Evolutionary conservation across 768 basidiomycete species (phyloP), one percentile per base, ranked within the genome.

Genomic region (Chalciporus pseudorubinellus): DNA sequence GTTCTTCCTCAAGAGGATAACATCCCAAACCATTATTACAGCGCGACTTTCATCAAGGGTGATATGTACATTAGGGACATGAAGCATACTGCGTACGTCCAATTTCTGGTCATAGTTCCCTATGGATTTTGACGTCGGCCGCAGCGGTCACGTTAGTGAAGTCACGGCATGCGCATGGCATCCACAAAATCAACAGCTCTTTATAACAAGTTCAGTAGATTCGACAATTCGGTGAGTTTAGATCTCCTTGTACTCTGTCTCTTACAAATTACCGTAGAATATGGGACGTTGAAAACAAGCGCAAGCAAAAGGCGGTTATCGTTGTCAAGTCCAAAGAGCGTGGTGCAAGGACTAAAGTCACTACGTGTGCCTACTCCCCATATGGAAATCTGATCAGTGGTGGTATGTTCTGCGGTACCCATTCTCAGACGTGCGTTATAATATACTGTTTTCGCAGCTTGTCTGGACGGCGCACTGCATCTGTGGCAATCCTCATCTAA

Each of bases 51-150:
- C 68, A 77, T 92, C 65, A 98, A 98, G 73, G 97, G 97, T 29
- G 97, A 99, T 72, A 92, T 90, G 53, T 99, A 98, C 68, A 90
- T 99, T 59, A 87, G 97, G 50, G 97, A 99, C 72, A 95, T 99
- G 91, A 92, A 92, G 70, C 87, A 98, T 65, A 99, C 97, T n/a
- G 80, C 87, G 95, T 95, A 61, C 58, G 93, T 75, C 44, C 51
- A 24, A 9, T 54, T 58, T 42, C 46, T 22, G 42, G 39, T 54
- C 18, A 44, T 57, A n/a, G 28, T 31, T 21, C 45, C 36, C 48
- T 34, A 49, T 39, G 31, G 11, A 39, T 21, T 16, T 49, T 64
- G 18, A 56, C 48, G n/a, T 11, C 21, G 21, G 14, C 24, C 52
- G 18, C 52, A 98, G 95, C 24, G 97, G 97, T 2, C 97, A 99